Evolutionary conservation across 2,329 filamentous ascomycete genomes (phyloP).

Genomic region (Calonectria multiphialidica): DNA sequence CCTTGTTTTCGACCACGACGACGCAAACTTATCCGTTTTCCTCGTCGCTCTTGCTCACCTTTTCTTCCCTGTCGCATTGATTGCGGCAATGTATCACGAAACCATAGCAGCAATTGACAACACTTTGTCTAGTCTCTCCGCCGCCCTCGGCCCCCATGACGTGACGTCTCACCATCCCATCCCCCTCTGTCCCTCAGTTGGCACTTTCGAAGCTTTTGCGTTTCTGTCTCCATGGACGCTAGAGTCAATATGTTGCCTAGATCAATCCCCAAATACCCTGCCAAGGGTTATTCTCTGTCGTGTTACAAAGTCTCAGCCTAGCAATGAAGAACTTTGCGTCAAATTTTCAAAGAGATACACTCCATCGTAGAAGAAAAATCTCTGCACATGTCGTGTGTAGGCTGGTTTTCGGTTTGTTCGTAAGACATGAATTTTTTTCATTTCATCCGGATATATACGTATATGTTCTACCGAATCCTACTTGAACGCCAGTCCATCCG

Average conservation of each 20-base stretch:
- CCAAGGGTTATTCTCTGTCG: conserved; percentile 92
- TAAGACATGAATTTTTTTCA: conserved; percentile 20
- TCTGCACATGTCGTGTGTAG: conserved; percentile 17
- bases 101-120: conserved; percentile 22
- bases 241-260: conserved; percentile 93
- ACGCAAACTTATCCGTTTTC: neutral
- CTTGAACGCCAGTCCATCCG: neutral
- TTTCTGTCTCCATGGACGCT: conserved; percentile 74
- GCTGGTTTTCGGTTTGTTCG: neutral
- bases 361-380: conserved; percentile 5
- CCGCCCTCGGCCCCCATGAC: conserved; percentile 29
- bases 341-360: conserved; percentile 84
- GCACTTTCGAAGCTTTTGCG: conserved; percentile 96
- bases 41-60: neutral
- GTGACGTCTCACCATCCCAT: neutral
- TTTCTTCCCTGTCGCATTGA: neutral
- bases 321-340: conserved; percentile 89
- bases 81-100: neutral
- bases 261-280: conserved; percentile 81
- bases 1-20: neutral
- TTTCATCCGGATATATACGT: conserved; percentile 26
- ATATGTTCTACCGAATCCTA: neutral
- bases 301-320: conserved; percentile 88
- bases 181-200: conserved; percentile 50
- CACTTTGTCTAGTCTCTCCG: conserved; percentile 8